Evolutionary conservation across 352 stramenopile genomes (phyloP).

Genomic region (Phytopythium boreale): DNA sequence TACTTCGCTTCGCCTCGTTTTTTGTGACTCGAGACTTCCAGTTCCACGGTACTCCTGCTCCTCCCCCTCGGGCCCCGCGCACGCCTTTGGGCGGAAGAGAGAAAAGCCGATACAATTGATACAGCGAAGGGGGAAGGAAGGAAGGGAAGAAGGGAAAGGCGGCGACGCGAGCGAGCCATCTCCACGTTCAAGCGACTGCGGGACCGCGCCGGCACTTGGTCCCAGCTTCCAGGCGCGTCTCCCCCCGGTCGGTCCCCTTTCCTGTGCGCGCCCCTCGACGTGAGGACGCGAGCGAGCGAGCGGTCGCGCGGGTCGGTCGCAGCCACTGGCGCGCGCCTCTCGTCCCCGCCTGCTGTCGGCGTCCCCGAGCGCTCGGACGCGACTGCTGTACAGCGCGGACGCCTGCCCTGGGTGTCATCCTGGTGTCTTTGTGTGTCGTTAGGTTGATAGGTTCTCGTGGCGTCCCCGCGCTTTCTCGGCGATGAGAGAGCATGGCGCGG

Average conservation of each 20-base stretch:
- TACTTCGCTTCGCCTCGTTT: background rate
- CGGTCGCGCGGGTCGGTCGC: background rate
- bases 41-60: background rate
- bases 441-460: background rate
- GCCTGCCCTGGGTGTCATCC: background rate
- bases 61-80: background rate
- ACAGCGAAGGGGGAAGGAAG: background rate
- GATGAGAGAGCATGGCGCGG: background rate
- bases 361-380: background rate
- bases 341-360: background rate
- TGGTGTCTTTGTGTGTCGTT: background rate
- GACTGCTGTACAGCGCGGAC: background rate
- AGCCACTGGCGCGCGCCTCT: background rate
- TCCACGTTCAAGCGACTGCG: background rate
- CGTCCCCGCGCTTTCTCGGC: background rate
- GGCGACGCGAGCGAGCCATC: background rate
- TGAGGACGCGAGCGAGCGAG: background rate
- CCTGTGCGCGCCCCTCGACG: background rate
- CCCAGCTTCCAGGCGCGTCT: background rate
- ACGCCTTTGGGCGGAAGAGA: slow-evolving; percentile 2
- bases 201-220: background rate
- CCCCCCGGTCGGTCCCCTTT: background rate
- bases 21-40: background rate
- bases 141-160: background rate
- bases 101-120: slow-evolving; percentile 1